A percentile compares a stretch with the other conserved stretches of the same genome.
Conservation (phyloP, 192 early-diverging fungal genomes). For the Coemansia pectinata region DNA sequence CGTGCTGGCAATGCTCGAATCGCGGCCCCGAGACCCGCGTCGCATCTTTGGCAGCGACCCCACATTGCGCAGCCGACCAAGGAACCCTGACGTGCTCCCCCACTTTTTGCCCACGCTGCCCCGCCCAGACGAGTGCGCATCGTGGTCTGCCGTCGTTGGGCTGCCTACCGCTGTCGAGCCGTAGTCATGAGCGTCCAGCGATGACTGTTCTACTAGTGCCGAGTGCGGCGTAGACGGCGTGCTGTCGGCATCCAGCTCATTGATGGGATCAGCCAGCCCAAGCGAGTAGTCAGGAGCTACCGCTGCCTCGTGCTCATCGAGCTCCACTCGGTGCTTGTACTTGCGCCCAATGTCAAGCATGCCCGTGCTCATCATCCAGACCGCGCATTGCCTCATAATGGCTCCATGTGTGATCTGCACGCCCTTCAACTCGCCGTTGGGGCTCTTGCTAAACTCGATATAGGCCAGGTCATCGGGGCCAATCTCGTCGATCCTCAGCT, state of each 20-base stretch:
- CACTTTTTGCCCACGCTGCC: slow-evolving; percentile 32
- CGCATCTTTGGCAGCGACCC: slow-evolving; percentile 41
- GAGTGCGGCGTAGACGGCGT: slow-evolving; percentile 17
- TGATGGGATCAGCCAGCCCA: slow-evolving; percentile 18
- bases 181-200: background rate
- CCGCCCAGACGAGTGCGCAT: background rate
- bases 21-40: slow-evolving; percentile 21
- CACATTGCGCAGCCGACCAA: slow-evolving; percentile 45
- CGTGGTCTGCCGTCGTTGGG: slow-evolving; percentile 3
- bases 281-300: slow-evolving; percentile 21
- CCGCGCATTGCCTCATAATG: slow-evolving; percentile 69
- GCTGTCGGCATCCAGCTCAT: slow-evolving; percentile 20
- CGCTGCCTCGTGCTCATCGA: slow-evolving; percentile 24
- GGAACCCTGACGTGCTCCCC: slow-evolving; percentile 29
- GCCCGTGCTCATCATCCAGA: slow-evolving; percentile 46
- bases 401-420: slow-evolving; percentile 75
- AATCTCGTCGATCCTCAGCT: slow-evolving; percentile 23
- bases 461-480: slow-evolving; percentile 68
- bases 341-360: slow-evolving; percentile 50
- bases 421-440: slow-evolving; percentile 82
- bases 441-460: slow-evolving; percentile 82
- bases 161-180: slow-evolving; percentile 9
- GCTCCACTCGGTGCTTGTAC: slow-evolving; percentile 47
- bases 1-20: slow-evolving; percentile 4
- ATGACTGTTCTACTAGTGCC: slow-evolving; percentile 1